Conservation (phyloP, 2,329 filamentous ascomycete species). For the Cordyceps farinosa region DNA sequence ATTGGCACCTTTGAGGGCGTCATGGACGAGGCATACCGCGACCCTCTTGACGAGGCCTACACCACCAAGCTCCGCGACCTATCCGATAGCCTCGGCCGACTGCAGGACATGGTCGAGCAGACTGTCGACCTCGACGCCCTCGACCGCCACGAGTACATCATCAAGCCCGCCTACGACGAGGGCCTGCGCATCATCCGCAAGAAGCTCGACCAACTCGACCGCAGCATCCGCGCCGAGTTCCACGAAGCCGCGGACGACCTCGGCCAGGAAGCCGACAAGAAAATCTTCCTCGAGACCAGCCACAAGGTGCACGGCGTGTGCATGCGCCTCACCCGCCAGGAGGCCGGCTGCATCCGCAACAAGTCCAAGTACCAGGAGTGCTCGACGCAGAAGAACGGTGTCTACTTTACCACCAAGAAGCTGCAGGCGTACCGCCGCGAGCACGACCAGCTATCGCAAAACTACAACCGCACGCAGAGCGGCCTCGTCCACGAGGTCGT, state of each 20-base stretch:
- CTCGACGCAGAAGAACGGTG: constrained; percentile 97
- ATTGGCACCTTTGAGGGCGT: constrained; percentile 84
- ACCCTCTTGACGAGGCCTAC: constrained; percentile 81
- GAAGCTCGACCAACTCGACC: constrained; percentile 79
- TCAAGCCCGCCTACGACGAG: constrained; percentile 97
- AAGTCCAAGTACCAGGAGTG: constrained; percentile 89
- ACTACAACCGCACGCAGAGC: constrained; percentile 91
- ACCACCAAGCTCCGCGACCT: constrained; percentile 76
- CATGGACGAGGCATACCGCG: constrained; percentile 92
- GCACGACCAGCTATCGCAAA: constrained; percentile 88
- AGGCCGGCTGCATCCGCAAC: constrained; percentile 90
- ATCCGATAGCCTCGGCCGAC: constrained; percentile 73
- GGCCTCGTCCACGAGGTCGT: constrained; percentile 92
- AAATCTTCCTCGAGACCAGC: constrained; percentile 87
- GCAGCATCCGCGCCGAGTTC: constrained; percentile 82
- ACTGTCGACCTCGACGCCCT: constrained; percentile 94
- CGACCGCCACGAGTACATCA: constrained; percentile 96
- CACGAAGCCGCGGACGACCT: constrained; percentile 73
- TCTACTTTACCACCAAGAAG: constrained; percentile 89
- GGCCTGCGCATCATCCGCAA: constrained; percentile 81
- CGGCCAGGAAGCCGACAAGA: constrained; percentile 92
- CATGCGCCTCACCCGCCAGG: constrained; percentile 85
- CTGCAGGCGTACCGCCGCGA: constrained; percentile 80
- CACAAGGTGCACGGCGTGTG: constrained; percentile 96
- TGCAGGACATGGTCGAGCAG: constrained; percentile 98